phyloP scores from a whole-genome alignment of 352 stramenopile species.

The Globisporangium camurandrum region DNA sequence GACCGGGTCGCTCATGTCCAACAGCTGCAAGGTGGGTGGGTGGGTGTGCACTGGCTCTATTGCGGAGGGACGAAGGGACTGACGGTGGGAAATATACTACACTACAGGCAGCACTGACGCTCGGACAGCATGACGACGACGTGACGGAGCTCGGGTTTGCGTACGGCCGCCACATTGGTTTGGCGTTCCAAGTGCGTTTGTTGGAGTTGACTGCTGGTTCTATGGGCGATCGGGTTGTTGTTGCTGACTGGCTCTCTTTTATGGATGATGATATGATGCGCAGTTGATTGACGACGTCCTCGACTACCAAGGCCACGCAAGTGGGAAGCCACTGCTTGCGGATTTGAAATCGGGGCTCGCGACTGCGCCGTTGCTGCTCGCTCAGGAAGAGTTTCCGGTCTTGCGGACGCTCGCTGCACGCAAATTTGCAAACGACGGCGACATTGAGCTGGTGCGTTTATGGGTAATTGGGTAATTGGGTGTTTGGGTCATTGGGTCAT shows the following conservation, averaged over 20 bases:
- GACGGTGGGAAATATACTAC: no score
- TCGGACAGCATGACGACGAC: constrained; percentile 87
- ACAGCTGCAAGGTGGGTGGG: constrained; percentile 81
- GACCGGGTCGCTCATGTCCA: constrained; percentile 97
- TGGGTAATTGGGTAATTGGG: constrained; percentile 12
- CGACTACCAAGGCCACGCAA: constrained; percentile 94
- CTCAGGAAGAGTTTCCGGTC: constrained; percentile 90
- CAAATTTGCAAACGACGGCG: constrained; percentile 89
- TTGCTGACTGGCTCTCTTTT: background rate
- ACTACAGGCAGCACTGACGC: constrained; percentile 76
- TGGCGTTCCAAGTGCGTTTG: constrained; percentile 93
- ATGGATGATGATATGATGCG: background rate
- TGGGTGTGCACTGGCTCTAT: no score
- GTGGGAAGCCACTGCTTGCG: constrained; percentile 93
- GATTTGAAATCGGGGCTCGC: constrained; percentile 94
- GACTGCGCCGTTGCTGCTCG: constrained; percentile 96
- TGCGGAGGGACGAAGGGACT: no score
- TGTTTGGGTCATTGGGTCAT: no score
- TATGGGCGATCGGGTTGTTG: no score
- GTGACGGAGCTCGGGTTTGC: constrained; percentile 87
- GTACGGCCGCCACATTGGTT: constrained; percentile 96
- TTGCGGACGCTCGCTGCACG: constrained; percentile 84
- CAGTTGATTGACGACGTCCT: constrained; percentile 97
- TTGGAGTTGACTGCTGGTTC: no score
- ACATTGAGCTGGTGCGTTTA: constrained; percentile 83